phyloP scores from a whole-genome alignment of 768 basidiomycete genomes.

The Trametes sanguinea region DNA sequence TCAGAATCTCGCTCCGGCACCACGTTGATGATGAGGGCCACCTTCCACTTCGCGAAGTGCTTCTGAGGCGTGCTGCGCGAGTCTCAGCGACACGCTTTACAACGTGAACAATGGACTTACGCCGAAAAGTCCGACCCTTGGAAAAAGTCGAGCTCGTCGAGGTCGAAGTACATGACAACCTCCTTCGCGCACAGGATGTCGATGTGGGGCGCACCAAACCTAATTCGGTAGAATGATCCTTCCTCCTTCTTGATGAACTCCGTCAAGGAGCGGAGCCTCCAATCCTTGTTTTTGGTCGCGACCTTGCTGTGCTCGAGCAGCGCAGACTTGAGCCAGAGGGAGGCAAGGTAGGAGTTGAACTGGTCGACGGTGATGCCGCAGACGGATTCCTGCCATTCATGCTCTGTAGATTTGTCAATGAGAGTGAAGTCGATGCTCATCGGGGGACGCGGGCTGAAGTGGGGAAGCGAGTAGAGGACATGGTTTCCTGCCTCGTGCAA shows the following conservation, averaged over 20 bases:
- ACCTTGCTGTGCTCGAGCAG: conserved; percentile 21
- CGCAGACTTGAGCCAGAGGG: conserved; percentile 31
- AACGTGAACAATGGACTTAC: conserved; percentile 6
- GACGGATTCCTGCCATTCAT: conserved; percentile 22
- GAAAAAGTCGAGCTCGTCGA: conserved; percentile 30
- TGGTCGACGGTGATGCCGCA: conserved; percentile 28
- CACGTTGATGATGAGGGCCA: conserved; percentile 31
- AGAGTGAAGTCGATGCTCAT: conserved; percentile 31
- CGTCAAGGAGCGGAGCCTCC: conserved; percentile 25
- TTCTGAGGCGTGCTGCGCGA: not conserved
- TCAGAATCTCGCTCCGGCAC: conserved; percentile 23
- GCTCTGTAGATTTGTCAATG: conserved; percentile 11
- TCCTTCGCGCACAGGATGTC: conserved; percentile 32
- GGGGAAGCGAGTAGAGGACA: conserved; percentile 34
- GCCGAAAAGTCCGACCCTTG: conserved; percentile 16
- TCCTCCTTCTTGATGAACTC: conserved; percentile 27
- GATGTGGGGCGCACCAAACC: conserved; percentile 32
- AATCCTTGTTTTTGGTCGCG: conserved; percentile 9
- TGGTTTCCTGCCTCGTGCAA: conserved; percentile 33
- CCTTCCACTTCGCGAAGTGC: conserved; percentile 25
- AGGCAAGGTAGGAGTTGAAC: conserved; percentile 31
- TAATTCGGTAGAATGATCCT: conserved; percentile 27
- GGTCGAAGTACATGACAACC: conserved; percentile 30
- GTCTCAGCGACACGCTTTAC: not conserved
- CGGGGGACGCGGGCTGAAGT: conserved; percentile 30